phyloP scores from a whole-genome alignment of 2,329 filamentous ascomycete species.

The Stachybotrys chlorohalonatus region DNA sequence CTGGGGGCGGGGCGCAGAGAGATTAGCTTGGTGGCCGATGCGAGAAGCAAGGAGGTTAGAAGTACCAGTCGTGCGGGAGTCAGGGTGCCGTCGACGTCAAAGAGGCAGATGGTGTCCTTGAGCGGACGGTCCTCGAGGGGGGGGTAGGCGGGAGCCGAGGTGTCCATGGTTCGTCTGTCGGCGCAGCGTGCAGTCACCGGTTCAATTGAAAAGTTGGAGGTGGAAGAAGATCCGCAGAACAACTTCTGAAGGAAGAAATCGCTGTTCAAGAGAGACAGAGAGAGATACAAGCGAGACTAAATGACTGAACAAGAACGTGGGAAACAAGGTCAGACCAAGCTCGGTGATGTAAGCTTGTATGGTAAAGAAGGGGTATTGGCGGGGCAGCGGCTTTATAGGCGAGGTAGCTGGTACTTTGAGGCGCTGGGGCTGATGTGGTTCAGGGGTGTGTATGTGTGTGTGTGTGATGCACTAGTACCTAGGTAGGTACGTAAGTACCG shows the following conservation, averaged over 20 bases:
- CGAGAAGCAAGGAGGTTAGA: slow-evolving; percentile 4
- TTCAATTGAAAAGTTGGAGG: background rate
- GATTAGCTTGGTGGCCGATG: background rate
- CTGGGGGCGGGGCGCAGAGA: slow-evolving; percentile 29
- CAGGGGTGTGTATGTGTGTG: too few relatives aligned
- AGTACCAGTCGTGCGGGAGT: slow-evolving; percentile 70
- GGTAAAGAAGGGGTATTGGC: too few relatives aligned
- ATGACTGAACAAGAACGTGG: background rate
- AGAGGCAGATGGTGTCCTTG: slow-evolving; percentile 89
- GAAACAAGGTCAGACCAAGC: background rate
- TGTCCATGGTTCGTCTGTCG: slow-evolving; percentile 24
- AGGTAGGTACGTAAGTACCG: too few relatives aligned
- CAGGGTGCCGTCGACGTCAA: slow-evolving; percentile 93
- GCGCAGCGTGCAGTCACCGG: background rate
- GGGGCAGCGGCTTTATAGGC: too few relatives aligned
- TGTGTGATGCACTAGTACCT: too few relatives aligned
- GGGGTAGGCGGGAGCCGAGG: slow-evolving; percentile 44
- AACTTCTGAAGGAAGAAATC: slow-evolving; percentile 6
- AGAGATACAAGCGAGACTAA: background rate
- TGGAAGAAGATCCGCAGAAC: background rate
- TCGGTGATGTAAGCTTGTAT: too few relatives aligned
- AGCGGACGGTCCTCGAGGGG: slow-evolving; percentile 75
- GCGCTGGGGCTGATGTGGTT: too few relatives aligned
- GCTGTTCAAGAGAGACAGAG: background rate
- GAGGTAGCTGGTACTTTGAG: too few relatives aligned